Base-by-base conservation (phyloP, 2,329 filamentous ascomycete genomes). In the Arthrobotrys entomopaga region DNA sequence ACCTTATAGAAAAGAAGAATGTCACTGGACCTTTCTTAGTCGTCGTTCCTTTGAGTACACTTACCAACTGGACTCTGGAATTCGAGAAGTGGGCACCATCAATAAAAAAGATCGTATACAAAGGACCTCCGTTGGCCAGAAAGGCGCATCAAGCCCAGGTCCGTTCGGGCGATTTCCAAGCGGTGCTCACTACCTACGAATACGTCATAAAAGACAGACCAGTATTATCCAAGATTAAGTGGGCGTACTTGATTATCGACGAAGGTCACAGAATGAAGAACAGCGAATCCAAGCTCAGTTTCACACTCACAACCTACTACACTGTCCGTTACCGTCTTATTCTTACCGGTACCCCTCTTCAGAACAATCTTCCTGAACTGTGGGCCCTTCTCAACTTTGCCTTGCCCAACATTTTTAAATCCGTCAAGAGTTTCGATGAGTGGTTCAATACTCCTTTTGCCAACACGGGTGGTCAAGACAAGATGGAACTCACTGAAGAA, bases 181-280 rank as follows among this genome's bases (percentile, higher is more conserved):
- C 99, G 56, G 84, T 99, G 10, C 86, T 99, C 70, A 99, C 95
- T 1, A 99, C 95, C 0, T 99, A 99, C 83, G 95, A 99, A 82
- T 99, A 98, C 83, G 96, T 99, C 83, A 99, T 99, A 87, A 99
- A 98, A 84, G 95, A 99, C 80, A 89, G 95, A 40, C 94, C 94
- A 0, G 86, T 99, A 78, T 84, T 99, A 11, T 96, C 92, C 85
- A 98, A 98, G 85, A 94, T 99, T 83, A 98, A 98, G 83, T 99
- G 95, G 95, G 90, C 97, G 79, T 95, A 99, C 84, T 98, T 99
- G 95, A 98, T 99, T 79, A 95, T 99, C 77, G 95, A 99, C 79
- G 95, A 99, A 85, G 95, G 95, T 83, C 95, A 99, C 82, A 93
- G 95, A 81, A 99, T 99, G 95, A 99, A 99, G 87, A 99, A 99